phyloP scores from a whole-genome alignment of 768 basidiomycete genomes.

The Xerocomellus dryophilus region DNA sequence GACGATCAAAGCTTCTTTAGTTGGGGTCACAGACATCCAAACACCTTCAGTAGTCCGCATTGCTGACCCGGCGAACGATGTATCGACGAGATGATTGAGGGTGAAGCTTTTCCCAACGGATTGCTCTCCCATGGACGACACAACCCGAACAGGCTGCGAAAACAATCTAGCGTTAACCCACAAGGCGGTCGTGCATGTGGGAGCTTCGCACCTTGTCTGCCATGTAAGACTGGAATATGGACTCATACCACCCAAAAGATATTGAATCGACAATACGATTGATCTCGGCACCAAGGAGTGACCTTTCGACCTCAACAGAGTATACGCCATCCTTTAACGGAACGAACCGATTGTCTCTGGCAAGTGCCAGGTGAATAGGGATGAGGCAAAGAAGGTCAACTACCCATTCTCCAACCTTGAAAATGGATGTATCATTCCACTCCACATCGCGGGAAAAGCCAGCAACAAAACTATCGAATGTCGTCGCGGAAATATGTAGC shows the following conservation, averaged over 20 bases:
- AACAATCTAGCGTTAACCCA: background rate
- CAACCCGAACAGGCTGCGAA: slow-evolving; percentile 55
- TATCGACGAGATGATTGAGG: slow-evolving; percentile 60
- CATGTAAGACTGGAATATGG: slow-evolving; percentile 61
- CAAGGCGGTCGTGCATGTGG: background rate
- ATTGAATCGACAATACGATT: slow-evolving; percentile 51
- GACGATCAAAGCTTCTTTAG: slow-evolving; percentile 51
- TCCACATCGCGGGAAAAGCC: slow-evolving; percentile 5
- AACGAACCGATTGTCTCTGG: slow-evolving; percentile 57
- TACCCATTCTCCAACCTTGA: slow-evolving; percentile 57
- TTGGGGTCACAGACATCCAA: slow-evolving; percentile 66
- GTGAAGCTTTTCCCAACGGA: slow-evolving; percentile 61
- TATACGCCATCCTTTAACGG: slow-evolving; percentile 57
- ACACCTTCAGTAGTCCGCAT: slow-evolving; percentile 65
- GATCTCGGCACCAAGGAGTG: slow-evolving; percentile 58
- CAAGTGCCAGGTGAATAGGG: slow-evolving; percentile 61
- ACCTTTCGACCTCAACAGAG: slow-evolving; percentile 47
- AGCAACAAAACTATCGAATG: slow-evolving; percentile 26
- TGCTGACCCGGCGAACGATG: slow-evolving; percentile 62
- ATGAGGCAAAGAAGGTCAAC: slow-evolving; percentile 60
- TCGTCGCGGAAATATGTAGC: slow-evolving; percentile 32
- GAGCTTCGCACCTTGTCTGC: slow-evolving; percentile 43
- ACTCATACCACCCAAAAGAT: slow-evolving; percentile 66
- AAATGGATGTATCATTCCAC: slow-evolving; percentile 34
- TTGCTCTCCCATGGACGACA: slow-evolving; percentile 68